Conservation (phyloP, 176 grass and related monocot species). For the Phoenix roebelenii region DNA sequence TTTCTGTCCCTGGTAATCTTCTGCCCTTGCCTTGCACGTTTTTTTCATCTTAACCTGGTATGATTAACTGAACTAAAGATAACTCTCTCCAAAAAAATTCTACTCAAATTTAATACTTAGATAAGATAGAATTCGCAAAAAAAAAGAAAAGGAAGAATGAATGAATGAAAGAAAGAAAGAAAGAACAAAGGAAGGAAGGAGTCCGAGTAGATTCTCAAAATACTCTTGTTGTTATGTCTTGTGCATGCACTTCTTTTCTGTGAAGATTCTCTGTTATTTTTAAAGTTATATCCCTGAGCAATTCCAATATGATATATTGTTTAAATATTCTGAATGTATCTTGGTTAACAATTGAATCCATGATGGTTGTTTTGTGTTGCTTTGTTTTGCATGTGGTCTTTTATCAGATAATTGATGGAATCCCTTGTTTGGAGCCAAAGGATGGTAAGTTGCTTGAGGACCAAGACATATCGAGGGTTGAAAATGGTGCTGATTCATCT, state of each 20-base stretch:
- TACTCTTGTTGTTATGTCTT: no score
- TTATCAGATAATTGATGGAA: slow-evolving; percentile 59
- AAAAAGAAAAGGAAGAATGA: no score
- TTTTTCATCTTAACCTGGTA: no score
- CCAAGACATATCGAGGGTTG: slow-evolving; percentile 29
- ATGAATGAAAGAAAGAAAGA: no score
- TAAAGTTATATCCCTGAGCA: not conserved
- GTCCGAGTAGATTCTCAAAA: no score
- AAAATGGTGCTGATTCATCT: slow-evolving; percentile 7
- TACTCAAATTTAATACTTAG: no score
- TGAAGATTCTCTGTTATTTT: not conserved
- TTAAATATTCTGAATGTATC: slow-evolving; percentile 1
- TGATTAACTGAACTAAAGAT: no score
- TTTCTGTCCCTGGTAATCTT: no score
- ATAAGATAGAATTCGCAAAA: no score
- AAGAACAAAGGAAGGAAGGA: no score
- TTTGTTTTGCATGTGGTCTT: slow-evolving; percentile 1
- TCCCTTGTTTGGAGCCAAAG: slow-evolving; percentile 64
- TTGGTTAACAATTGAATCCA: not conserved
- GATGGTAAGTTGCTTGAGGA: slow-evolving; percentile 56
- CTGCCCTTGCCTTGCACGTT: no score
- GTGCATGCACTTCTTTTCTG: not conserved
- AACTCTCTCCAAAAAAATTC: no score
- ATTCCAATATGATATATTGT: not conserved
- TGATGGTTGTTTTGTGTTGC: not conserved